Percentiles rank a stretch among this genome's conserved stretches.
phyloP scores from a whole-genome alignment of 176 grass and related monocot genomes.

The Poa annua region DNA sequence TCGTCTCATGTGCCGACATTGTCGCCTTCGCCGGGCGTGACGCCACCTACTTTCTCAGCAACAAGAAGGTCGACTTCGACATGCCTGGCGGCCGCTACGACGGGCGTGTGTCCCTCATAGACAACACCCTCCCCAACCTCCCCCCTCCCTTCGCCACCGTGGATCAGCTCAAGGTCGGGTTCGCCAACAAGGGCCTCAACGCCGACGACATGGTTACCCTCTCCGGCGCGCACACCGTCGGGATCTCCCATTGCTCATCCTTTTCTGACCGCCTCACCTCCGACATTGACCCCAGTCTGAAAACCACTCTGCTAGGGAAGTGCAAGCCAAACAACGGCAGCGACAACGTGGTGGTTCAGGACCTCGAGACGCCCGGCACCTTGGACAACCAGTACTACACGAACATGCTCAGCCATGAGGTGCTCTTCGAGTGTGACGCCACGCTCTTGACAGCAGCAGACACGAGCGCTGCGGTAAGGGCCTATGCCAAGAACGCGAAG shows the following conservation, averaged over 20 bases:
- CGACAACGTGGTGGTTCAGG: constrained; percentile 28
- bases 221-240: constrained; percentile 29
- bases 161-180: constrained; percentile 21
- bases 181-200: constrained; percentile 44
- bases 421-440: constrained; percentile 48
- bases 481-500: background rate
- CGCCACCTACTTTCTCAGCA: constrained; percentile 38
- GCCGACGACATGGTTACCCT: constrained; percentile 11
- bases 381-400: constrained; percentile 59
- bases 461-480: background rate
- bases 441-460: background rate
- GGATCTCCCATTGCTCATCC: constrained; percentile 39
- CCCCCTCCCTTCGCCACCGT: constrained; percentile 26
- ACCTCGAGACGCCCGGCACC: constrained; percentile 4
- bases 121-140: constrained; percentile 26
- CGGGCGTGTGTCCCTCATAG: constrained; percentile 33
- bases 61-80: constrained; percentile 18
- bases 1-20: constrained; percentile 52
- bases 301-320: background rate
- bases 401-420: constrained; percentile 18
- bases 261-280: constrained; percentile 40
- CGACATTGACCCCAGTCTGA: constrained; percentile 29
- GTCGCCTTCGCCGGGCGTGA: constrained; percentile 57
- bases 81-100: constrained; percentile 52
- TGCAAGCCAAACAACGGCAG: background rate